Percentiles rank a stretch among this genome's conserved stretches.
These are phyloP conservation scores for Podaxis sp. DNA, from an alignment of 768 basidiomycete species.

Conservation along the genomic window DNA sequence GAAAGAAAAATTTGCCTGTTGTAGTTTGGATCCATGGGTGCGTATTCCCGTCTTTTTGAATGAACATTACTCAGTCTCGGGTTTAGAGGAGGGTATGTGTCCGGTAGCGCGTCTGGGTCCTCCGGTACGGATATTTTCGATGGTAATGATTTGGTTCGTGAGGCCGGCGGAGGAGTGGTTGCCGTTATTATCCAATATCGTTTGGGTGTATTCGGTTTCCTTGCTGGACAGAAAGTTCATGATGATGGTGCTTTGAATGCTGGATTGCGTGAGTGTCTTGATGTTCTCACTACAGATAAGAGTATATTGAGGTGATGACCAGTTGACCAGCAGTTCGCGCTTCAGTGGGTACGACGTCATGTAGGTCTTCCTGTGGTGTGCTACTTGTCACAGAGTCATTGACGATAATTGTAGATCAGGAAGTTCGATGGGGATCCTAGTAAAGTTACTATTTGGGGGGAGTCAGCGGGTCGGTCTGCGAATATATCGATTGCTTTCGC, in stretches of 20 bases:
- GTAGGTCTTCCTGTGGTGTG: slow-evolving; percentile 21
- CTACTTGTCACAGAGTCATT: neutral
- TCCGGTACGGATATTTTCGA: slow-evolving; percentile 17
- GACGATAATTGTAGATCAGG: slow-evolving; percentile 28
- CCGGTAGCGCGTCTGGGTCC: slow-evolving; percentile 7
- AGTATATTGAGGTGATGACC: neutral
- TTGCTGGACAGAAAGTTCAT: slow-evolving; percentile 43
- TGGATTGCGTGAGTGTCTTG: slow-evolving; percentile 41
- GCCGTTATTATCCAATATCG: slow-evolving; percentile 46
- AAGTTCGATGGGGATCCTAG: slow-evolving; percentile 42
- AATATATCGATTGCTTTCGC: neutral
- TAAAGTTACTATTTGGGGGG: slow-evolving; percentile 45
- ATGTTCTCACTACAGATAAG: neutral
- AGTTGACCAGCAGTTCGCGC: slow-evolving; percentile 49
- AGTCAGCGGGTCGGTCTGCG: slow-evolving; percentile 27
- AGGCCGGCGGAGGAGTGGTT: slow-evolving; percentile 35
- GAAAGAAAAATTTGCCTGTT: slow-evolving; percentile 31
- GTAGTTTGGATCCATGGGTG: slow-evolving; percentile 48
- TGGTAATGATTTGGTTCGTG: slow-evolving; percentile 36
- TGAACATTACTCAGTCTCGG: neutral
- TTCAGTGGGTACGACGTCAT: slow-evolving; percentile 43
- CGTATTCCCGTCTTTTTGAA: slow-evolving; percentile 9
- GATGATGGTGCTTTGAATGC: slow-evolving; percentile 44
- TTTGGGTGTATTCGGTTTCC: slow-evolving; percentile 46
- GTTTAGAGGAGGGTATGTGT: slow-evolving; percentile 13